phyloP scores from a whole-genome alignment of 2,329 filamentous ascomycete genomes.

The Phialophora expanda region DNA sequence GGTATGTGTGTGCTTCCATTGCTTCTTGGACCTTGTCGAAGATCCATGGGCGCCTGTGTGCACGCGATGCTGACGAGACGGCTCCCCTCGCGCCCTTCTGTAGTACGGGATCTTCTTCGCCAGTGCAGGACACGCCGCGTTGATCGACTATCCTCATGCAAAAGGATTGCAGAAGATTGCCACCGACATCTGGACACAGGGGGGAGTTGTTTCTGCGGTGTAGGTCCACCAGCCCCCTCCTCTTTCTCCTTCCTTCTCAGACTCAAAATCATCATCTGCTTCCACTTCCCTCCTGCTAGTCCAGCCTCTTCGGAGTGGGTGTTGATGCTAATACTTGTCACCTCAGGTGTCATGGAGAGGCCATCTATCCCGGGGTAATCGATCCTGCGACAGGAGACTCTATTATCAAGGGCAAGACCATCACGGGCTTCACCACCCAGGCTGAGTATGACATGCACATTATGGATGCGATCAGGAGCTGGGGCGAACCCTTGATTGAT shows the following conservation, averaged over 20 bases:
- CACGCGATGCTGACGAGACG: background rate
- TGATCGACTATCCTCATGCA: conserved; percentile 56
- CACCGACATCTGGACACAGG: conserved; percentile 48
- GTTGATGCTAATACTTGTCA: background rate
- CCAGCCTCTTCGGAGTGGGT: background rate
- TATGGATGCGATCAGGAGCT: conserved; percentile 43
- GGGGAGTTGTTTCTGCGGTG: conserved; percentile 53
- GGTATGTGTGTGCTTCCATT: conserved; percentile 3
- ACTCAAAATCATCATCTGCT: background rate
- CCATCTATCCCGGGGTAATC: conserved; percentile 47
- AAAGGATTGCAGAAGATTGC: conserved; percentile 51
- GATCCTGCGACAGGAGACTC: conserved; percentile 45
- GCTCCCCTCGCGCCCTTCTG: background rate
- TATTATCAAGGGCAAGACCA: conserved; percentile 47
- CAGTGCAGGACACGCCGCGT: conserved; percentile 52
- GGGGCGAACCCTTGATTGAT: conserved; percentile 46
- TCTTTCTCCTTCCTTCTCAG: background rate
- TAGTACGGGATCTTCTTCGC: conserved; percentile 51
- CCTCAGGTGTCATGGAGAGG: conserved; percentile 46
- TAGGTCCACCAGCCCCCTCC: background rate
- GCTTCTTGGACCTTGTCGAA: background rate
- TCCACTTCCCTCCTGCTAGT: background rate
- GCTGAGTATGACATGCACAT: conserved; percentile 47
- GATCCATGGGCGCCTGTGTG: background rate
- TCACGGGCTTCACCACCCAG: conserved; percentile 51